phyloP scores from a whole-genome alignment of 345 rosid genomes.

The Arabis alpina region DNA sequence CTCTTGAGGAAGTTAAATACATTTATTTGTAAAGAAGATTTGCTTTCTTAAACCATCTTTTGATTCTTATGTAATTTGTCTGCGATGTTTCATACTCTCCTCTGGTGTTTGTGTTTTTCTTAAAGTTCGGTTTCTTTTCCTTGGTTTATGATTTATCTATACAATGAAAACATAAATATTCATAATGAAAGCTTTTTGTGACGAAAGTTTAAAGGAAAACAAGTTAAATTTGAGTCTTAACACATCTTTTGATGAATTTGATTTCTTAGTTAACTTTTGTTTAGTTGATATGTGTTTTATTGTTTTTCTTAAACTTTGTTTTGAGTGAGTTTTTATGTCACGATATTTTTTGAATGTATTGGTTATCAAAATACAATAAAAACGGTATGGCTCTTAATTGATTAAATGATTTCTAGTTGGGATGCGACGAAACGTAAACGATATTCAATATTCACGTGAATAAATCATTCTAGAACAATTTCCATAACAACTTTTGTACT shows the following conservation, averaged over 20 bases:
- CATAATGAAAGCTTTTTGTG: neutral
- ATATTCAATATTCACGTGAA: neutral
- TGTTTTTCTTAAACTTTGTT: neutral
- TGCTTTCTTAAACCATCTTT: conserved; percentile 22
- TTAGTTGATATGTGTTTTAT: too few species aligned
- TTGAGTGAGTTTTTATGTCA: neutral
- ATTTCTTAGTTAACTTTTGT: neutral
- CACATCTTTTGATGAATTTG: neutral
- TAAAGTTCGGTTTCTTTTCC: neutral
- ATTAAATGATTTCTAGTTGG: too few species aligned
- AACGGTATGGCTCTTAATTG: too few species aligned
- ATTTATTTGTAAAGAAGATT: conserved; percentile 45
- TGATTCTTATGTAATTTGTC: neutral
- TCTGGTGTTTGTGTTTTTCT: conserved; percentile 6
- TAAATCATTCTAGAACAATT: conserved; percentile 1
- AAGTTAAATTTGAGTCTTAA: neutral
- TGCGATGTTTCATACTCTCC: conserved; percentile 15
- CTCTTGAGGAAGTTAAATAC: conserved; percentile 36
- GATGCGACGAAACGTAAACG: neutral
- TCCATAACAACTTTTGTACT: neutral
- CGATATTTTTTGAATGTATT: too few species aligned
- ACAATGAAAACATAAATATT: conserved; percentile 3
- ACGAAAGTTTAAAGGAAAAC: neutral
- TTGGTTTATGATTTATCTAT: neutral
- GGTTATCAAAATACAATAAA: too few species aligned